These are phyloP conservation scores for Hyphopichia fennica DNA, from an alignment of 1,139 yeast genomes.

Conservation along the genomic window DNA sequence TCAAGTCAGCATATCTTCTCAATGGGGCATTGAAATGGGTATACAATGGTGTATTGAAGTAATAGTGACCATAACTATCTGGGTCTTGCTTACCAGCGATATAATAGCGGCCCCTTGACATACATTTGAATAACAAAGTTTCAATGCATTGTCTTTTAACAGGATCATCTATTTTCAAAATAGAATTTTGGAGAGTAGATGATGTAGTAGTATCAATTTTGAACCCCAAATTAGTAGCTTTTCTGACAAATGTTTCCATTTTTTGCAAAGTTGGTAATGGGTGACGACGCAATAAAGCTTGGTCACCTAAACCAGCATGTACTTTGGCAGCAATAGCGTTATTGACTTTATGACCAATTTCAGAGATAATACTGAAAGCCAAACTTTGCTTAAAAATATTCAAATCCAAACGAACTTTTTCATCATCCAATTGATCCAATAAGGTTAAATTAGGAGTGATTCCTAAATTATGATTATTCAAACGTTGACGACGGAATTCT, in stretches of 20 bases:
- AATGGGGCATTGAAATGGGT: slow-evolving; percentile 94
- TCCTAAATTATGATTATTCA: slow-evolving; percentile 50
- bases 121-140: slow-evolving; percentile 74
- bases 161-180: slow-evolving; percentile 63
- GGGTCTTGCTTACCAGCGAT: slow-evolving; percentile 88
- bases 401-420: slow-evolving; percentile 66
- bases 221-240: slow-evolving; percentile 64
- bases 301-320: slow-evolving; percentile 74
- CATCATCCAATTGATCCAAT: slow-evolving; percentile 83
- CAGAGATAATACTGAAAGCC: slow-evolving; percentile 65
- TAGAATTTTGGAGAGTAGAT: slow-evolving; percentile 70
- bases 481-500: slow-evolving; percentile 72
- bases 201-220: slow-evolving; percentile 74
- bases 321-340: slow-evolving; percentile 81
- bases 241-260: slow-evolving; percentile 75
- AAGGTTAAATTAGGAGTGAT: slow-evolving; percentile 62
- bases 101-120: slow-evolving; percentile 83
- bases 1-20: slow-evolving; percentile 86
- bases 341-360: slow-evolving; percentile 79
- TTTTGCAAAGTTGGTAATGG: slow-evolving; percentile 81
- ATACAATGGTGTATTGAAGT: slow-evolving; percentile 78
- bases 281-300: slow-evolving; percentile 85
- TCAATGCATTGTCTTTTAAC: slow-evolving; percentile 74
- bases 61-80: slow-evolving; percentile 75
- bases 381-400: slow-evolving; percentile 68